phyloP scores from a whole-genome alignment of 768 basidiomycete genomes.

The Lentinula lateritia region DNA sequence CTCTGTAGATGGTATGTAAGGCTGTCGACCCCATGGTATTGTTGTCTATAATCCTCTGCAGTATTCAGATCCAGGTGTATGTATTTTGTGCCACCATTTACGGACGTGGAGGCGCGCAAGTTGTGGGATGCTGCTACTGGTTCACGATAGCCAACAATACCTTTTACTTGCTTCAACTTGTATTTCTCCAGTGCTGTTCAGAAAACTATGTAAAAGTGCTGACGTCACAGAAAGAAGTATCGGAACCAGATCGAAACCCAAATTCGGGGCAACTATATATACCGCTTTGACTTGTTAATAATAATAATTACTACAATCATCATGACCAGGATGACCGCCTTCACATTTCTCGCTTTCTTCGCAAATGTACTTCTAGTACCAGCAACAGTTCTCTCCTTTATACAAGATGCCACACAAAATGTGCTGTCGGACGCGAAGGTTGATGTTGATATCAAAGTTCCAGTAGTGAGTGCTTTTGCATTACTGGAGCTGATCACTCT shows the following conservation, averaged over 20 bases:
- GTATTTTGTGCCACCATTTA: slow-evolving; percentile 65
- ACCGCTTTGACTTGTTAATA: too few relatives aligned
- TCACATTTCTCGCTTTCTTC: background rate
- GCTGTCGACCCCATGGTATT: background rate
- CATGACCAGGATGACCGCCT: background rate
- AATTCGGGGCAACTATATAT: too few relatives aligned
- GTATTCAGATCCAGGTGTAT: slow-evolving; percentile 77
- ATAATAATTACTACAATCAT: background rate
- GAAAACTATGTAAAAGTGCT: too few relatives aligned
- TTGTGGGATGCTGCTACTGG: slow-evolving; percentile 43
- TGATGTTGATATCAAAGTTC: slow-evolving; percentile 34
- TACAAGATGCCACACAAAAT: background rate
- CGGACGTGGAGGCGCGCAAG: slow-evolving; percentile 50
- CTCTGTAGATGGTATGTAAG: slow-evolving; percentile 44
- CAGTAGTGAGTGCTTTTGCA: slow-evolving; percentile 20
- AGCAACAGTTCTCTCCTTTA: background rate
- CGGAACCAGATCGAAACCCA: too few relatives aligned
- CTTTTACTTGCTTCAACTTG: background rate
- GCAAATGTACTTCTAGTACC: background rate
- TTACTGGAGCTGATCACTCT: background rate
- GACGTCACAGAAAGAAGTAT: too few relatives aligned
- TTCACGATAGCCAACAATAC: background rate
- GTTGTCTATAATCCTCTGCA: slow-evolving; percentile 21
- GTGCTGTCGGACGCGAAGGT: background rate
- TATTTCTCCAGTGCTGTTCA: background rate